A percentile compares a stretch with the other conserved stretches of the same genome.
phyloP scores from a whole-genome alignment of 768 basidiomycete genomes.

The Boletus rex-veris region DNA sequence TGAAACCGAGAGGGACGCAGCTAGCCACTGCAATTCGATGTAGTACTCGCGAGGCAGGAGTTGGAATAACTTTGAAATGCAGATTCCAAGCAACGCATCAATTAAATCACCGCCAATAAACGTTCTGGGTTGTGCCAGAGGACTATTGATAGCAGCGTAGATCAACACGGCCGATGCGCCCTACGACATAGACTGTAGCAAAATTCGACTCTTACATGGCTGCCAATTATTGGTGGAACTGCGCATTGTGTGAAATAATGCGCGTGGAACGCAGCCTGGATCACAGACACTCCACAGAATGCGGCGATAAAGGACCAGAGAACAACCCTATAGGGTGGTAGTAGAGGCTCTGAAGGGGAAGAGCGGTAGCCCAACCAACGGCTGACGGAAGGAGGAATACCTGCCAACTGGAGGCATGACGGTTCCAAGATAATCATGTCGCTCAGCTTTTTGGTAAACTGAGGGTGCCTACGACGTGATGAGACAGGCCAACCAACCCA shows the following conservation, averaged over 20 bases:
- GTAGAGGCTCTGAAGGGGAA: slow-evolving; percentile 5
- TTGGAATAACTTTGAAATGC: slow-evolving; percentile 49
- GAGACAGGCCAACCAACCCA: no score
- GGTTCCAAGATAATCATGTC: neutral
- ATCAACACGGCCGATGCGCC: slow-evolving; percentile 54
- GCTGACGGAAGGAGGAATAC: slow-evolving; percentile 1
- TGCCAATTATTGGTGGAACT: slow-evolving; percentile 33
- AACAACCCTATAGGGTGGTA: neutral
- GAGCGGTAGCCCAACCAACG: slow-evolving; percentile 14
- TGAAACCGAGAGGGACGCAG: slow-evolving; percentile 37
- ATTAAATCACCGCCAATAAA: slow-evolving; percentile 43
- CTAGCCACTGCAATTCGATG: slow-evolving; percentile 44
- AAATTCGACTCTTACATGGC: slow-evolving; percentile 16
- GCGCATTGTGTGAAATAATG: slow-evolving; percentile 44
- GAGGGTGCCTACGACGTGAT: no score
- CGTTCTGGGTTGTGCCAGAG: slow-evolving; percentile 50
- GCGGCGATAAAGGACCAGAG: slow-evolving; percentile 52
- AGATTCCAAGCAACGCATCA: slow-evolving; percentile 44
- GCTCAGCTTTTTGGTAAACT: no score
- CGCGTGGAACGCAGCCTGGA: slow-evolving; percentile 50
- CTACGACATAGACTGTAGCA: slow-evolving; percentile 24
- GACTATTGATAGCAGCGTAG: slow-evolving; percentile 51
- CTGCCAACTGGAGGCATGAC: slow-evolving; percentile 1
- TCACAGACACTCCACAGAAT: slow-evolving; percentile 45
- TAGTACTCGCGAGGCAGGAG: slow-evolving; percentile 44